Evolutionary conservation across 352 stramenopile genomes (phyloP).

Genomic region (Halophytophthora batemanensis): DNA sequence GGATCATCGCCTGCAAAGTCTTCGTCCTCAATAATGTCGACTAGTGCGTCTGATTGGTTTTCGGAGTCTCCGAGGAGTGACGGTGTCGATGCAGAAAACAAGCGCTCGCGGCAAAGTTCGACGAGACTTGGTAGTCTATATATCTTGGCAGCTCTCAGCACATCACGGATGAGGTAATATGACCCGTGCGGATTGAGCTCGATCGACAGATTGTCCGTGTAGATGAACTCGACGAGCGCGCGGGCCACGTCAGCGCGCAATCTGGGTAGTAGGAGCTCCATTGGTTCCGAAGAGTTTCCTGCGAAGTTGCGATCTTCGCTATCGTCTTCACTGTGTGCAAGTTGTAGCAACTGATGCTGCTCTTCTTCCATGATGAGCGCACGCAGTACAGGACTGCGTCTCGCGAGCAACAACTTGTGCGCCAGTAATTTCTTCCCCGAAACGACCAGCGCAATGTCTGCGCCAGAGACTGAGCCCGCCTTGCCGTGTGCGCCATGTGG

Average conservation of each 20-base stretch:
- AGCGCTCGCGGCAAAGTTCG: constrained; percentile 32
- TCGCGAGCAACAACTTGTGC: constrained; percentile 61
- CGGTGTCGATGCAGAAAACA: constrained; percentile 20
- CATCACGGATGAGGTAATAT: constrained; percentile 57
- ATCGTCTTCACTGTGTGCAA: constrained; percentile 2
- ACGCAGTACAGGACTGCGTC: constrained; percentile 45
- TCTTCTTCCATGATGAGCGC: constrained; percentile 57
- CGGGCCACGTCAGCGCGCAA: constrained; percentile 52
- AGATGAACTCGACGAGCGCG: constrained; percentile 65
- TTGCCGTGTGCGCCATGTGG: constrained; percentile 3
- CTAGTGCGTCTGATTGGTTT: background rate
- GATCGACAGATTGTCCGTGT: constrained; percentile 62
- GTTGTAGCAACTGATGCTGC: constrained; percentile 11
- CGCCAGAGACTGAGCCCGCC: constrained; percentile 1
- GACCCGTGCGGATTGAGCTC: constrained; percentile 26
- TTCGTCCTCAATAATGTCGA: constrained; percentile 7
- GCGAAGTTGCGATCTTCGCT: background rate
- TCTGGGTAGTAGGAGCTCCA: constrained; percentile 49
- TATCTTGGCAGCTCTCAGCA: constrained; percentile 42
- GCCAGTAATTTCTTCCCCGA: constrained; percentile 35
- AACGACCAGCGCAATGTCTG: constrained; percentile 51
- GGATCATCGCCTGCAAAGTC: constrained; percentile 8
- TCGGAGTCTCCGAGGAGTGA: constrained; percentile 5
- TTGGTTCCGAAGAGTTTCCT: constrained; percentile 1
- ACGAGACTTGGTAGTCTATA: constrained; percentile 43